Evolutionary conservation across 2,329 filamentous ascomycete genomes (phyloP), one percentile per base, ranked within the genome.

Genomic region (Dactylellina parvicollis): DNA sequence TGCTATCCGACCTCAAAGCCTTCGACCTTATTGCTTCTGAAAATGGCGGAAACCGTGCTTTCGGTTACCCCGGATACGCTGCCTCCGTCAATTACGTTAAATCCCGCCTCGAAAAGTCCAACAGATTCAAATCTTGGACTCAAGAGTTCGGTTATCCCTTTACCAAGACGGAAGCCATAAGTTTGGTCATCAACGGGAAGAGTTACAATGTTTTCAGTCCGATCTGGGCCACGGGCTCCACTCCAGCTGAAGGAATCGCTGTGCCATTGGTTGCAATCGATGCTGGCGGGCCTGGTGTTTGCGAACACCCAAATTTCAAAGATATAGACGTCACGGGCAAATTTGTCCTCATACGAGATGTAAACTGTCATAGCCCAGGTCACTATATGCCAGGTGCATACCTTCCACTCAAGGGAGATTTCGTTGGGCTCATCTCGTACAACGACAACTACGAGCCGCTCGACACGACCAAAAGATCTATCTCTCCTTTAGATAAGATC

Each of bases 11-110:
- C n/a, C n/a, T n/a, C n/a, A n/a, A n/a, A n/a, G n/a, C n/a, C n/a
- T n/a, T n/a, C n/a, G n/a, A n/a, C n/a, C n/a, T n/a, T 44, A 88
- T 88, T 61, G 86, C 82, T 10, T 79, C 79, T 26, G 81, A 83
- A 57, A 85, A 88, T 76, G 85, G 84, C 36, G 86, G 86, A 14
- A 87, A 87, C 78, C 83, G 86, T 55, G 86, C 86, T 3, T 87
- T 86, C 67, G 86, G 86, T 10, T 80, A 84, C 9, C 85, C 86
- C 0, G 86, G 87, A 12, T 88, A 84, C 81, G 82, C 83, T 55
- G 86, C 85, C 0, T 88, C 86, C 0, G 79, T 85, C n/a, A 85
- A 88, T 75, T 88, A 84, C 76, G 80, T 88, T 64, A 81, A 86
- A 5, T 83, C 83, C 59, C 83, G 84, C 26, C 80, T 84, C 8